Evolutionary conservation across 768 basidiomycete genomes (phyloP).

Genomic region (Trametes cubensis): DNA sequence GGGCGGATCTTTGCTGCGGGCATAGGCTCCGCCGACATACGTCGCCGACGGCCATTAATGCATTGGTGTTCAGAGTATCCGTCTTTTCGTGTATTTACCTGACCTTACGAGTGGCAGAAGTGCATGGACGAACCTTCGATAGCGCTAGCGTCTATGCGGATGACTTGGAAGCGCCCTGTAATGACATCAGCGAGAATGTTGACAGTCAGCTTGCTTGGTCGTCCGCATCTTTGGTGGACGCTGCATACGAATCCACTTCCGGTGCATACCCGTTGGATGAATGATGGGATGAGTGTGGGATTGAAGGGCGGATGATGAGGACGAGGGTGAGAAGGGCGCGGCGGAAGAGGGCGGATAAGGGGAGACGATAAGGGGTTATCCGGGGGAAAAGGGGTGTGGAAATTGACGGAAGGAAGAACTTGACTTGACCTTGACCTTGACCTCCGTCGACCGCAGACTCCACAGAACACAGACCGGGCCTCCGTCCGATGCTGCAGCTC

Average conservation of each 20-base stretch:
- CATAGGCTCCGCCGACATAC: too few relatives aligned
- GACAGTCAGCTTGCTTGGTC: too few relatives aligned
- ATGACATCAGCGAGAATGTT: neutral
- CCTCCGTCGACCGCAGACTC: neutral
- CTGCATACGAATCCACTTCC: too few relatives aligned
- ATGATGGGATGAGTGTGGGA: neutral
- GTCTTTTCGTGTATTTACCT: too few relatives aligned
- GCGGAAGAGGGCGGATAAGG: constrained; percentile 1
- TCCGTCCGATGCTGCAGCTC: neutral
- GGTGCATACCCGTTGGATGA: neutral
- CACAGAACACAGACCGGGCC: neutral
- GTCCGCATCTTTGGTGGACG: too few relatives aligned
- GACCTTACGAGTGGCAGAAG: too few relatives aligned
- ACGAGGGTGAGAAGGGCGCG: neutral
- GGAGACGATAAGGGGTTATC: constrained; percentile 12
- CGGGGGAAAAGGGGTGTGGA: constrained; percentile 3
- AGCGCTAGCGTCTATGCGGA: neutral
- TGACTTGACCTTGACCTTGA: neutral
- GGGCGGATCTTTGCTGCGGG: too few relatives aligned
- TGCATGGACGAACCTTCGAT: neutral
- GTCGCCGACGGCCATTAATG: too few relatives aligned
- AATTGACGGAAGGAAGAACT: neutral
- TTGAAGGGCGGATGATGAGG: neutral
- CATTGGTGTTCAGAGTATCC: too few relatives aligned
- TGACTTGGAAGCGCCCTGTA: neutral